Evolutionary conservation across 2,329 filamentous ascomycete species (phyloP), one percentile per base, ranked within the genome.

Genomic region (Epichloe coenophiala): DNA sequence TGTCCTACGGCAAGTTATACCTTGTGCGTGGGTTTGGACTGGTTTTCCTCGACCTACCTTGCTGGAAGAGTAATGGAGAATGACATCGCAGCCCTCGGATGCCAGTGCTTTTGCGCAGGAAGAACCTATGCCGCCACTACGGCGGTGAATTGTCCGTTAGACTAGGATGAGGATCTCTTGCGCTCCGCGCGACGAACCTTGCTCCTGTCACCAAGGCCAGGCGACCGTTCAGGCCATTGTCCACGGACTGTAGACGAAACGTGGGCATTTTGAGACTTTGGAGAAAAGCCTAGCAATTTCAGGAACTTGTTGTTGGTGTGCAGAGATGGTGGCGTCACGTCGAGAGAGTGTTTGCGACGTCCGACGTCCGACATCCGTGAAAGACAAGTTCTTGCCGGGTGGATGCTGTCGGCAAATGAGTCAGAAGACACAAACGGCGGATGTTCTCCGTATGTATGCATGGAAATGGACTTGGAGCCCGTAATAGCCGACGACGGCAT

Each of bases 151-250:
- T 6, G 13, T 9, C 9, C 8, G 19, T 38, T 23, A 44, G 45
- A 13, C 31, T 12, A 11, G 12, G 8, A 38, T 19, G 8, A 4
- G 15, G 5, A 7, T 8, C 2, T 6, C 9, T 15, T 21, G 36
- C 7, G 37, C 36, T 23, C 17, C 4, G 21, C 3, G 21, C 6
- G 17, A 52, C 51, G 15, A 9, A 53, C 51, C 51, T 53, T 17
- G 51, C 49, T 31, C 51, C 51, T 17, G 51, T 53, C 8, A 53
- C 51, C 33, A 53, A 23, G 40, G 45, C 51, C 35, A 53, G 37
- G 4, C 51, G 48, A 12, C 45, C 40, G 15, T 23, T 3, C 4
- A 51, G 23, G 7, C 46, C 31, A 19, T 53, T 53, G 31, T 53
- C 21, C 7, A 48, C 51, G 7, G 44, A 8, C 23, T 38, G 51